Base-by-base conservation (phyloP, 1,139 yeast species). In the Yamadazyma friedrichii region DNA sequence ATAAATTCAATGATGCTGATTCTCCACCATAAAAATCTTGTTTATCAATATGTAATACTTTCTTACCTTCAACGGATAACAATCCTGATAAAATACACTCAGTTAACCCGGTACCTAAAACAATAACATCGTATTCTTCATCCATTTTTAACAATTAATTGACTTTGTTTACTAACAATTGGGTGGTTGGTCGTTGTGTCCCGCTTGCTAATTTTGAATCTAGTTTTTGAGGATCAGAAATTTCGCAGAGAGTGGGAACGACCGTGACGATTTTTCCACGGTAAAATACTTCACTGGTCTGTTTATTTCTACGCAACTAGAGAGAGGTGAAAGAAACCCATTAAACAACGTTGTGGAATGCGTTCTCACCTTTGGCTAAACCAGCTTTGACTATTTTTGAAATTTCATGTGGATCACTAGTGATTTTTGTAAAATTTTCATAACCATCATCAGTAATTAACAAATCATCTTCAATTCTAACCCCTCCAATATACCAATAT, bases 21-120 rank as follows among this genome's bases (percentile, higher is more conserved):
- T 82, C 88, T 28, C 78, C 99, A 36, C 99, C 99, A 56, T 93
- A 93, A 61, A 91, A 95, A 62, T 88, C 95, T 65, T 93, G 97
- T 54, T 93, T 85, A 62, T 93, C 99, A 52, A 93, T 89, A 65
- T 93, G 98, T 45, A 93, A 76, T 10, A 93, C 98, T 62, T 93
- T 93, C 72, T 93, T 93, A 31, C 67, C 67, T 59, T 93, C 98
- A 11, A 91, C 96, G 10, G 98, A 89, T 44, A 93, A 75, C 43
- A 93, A 70, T 10, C 99, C 99, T 1, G 97, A 88, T 41, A 93
- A 78, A 47, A 94, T 84, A 71, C 99, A 93, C 64, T 93, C 99
- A 44, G 98, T 93, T 51, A 94, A 77, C 13, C 98, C 98, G 33
- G 93, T 81, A 39, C 80, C 76, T 50, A 68, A 63, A 12, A 64